Evolutionary conservation across 495 filamentous ascomycete species (phyloP).

Genomic region (Daldinia decipiens): DNA sequence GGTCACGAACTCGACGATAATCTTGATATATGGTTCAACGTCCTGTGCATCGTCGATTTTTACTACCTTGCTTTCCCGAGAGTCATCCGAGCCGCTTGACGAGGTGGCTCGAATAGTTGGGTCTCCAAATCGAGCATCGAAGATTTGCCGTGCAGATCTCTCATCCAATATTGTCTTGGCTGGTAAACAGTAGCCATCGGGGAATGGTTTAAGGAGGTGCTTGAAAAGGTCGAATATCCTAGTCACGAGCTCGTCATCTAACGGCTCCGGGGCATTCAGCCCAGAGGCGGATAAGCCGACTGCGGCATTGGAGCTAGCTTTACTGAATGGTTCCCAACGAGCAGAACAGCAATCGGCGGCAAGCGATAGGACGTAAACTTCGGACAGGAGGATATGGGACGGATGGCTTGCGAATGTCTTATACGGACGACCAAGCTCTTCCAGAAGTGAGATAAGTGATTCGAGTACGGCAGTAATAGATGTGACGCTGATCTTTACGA

Average conservation of each 20-base stretch:
- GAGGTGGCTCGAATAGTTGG: slow-evolving; percentile 46
- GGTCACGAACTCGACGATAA: slow-evolving; percentile 67
- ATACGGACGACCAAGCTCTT: slow-evolving; percentile 61
- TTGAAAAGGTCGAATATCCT: slow-evolving; percentile 58
- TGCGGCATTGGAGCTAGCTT: slow-evolving; percentile 42
- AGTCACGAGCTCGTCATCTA: slow-evolving; percentile 52
- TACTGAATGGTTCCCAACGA: slow-evolving; percentile 62
- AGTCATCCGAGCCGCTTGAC: slow-evolving; percentile 54
- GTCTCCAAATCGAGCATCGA: slow-evolving; percentile 48
- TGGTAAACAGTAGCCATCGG: slow-evolving; percentile 58
- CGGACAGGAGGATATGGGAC: slow-evolving; percentile 65
- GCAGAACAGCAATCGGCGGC: slow-evolving; percentile 71
- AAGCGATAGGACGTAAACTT: slow-evolving; percentile 68
- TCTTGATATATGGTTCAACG: slow-evolving; percentile 60
- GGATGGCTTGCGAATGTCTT: slow-evolving; percentile 59
- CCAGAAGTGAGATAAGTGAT: slow-evolving; percentile 61
- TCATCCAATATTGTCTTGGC: slow-evolving; percentile 59
- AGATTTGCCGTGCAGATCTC: slow-evolving; percentile 48
- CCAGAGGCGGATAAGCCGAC: slow-evolving; percentile 22
- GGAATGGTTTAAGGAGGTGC: slow-evolving; percentile 57
- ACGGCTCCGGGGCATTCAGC: slow-evolving; percentile 44
- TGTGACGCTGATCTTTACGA: slow-evolving; percentile 67
- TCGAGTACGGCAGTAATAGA: slow-evolving; percentile 66
- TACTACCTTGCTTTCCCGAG: slow-evolving; percentile 48
- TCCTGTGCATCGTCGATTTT: slow-evolving; percentile 44